Percentiles rank a stretch among this genome's conserved stretches.
phyloP scores from a whole-genome alignment of 2,329 filamentous ascomycete species.

The Penicillium sp. region DNA sequence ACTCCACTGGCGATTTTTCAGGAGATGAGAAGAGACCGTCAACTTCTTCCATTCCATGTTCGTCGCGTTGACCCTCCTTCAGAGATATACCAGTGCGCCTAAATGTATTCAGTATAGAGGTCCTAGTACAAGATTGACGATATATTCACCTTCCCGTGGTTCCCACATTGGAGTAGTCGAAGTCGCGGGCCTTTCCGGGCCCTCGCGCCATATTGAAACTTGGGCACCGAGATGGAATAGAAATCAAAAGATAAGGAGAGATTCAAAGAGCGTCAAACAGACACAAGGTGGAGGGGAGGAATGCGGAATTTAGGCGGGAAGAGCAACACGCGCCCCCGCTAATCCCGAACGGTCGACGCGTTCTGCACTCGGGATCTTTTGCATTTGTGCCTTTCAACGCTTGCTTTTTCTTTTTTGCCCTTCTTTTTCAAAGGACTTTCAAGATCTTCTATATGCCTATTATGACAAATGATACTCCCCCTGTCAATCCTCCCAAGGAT shows the following conservation, averaged over 20 bases:
- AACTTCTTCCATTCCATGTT: conserved; percentile 86
- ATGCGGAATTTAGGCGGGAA: conserved; percentile 23
- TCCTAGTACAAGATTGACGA: conserved; percentile 1
- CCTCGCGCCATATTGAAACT: conserved; percentile 39
- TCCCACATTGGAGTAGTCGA: conserved; percentile 49
- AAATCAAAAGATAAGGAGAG: neutral
- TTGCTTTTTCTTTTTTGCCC: neutral
- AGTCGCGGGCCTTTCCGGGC: conserved; percentile 43
- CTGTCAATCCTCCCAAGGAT: conserved; percentile 31
- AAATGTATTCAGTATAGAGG: conserved; percentile 16
- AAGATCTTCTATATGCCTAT: neutral
- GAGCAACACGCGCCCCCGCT: conserved; percentile 30
- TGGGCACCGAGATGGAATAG: conserved; percentile 14
- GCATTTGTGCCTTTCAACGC: neutral
- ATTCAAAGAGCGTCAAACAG: neutral
- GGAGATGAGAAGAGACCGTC: conserved; percentile 88
- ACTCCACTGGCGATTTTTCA: conserved; percentile 54
- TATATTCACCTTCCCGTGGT: conserved; percentile 45
- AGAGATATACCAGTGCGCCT: conserved; percentile 89
- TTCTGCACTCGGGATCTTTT: conserved; percentile 11
- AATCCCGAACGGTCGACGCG: conserved; percentile 39
- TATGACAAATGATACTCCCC: conserved; percentile 33
- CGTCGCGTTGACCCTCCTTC: conserved; percentile 78
- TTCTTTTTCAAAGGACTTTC: neutral
- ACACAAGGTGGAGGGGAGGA: conserved; percentile 17